Evolutionary conservation across 2,329 filamentous ascomycete genomes (phyloP), one percentile per base, ranked within the genome.

Genomic region (Grosmannia serpens): DNA sequence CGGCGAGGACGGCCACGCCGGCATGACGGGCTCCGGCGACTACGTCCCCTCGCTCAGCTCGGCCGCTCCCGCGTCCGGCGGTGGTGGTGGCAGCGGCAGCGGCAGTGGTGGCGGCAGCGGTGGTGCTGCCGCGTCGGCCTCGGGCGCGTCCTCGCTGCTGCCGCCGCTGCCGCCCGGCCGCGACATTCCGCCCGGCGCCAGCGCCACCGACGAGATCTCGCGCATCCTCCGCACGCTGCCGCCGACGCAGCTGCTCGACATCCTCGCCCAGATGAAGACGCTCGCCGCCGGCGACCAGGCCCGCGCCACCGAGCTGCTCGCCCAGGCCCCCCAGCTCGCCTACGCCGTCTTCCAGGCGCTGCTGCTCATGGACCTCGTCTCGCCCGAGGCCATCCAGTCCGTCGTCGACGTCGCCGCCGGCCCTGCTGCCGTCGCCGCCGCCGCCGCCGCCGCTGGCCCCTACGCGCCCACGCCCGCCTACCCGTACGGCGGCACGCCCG

Each of bases 281-380:
- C 78, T 97, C 15, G 89, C 89, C n/a, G 83, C 84, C 55, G 83
- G 80, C 27, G 91, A 97, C 65, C 91, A 92, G 2, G 79, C 81
- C 24, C 88, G 90, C 68, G 91, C 91, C 4, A 91, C 87, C 0
- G 89, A 95, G 68, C 83, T 97, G 47, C 82, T 99, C 49, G 81
- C 87, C 62, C 87, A 92, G 74, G 91, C 91, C 1, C 94, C 94
- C 0, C 94, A 99, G 73, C 84, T 99, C 51, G 85, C 89, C 5
- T 97, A 95, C 67, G 94, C 94, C 59, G 87, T 97, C 64, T 97
- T 97, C 74, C 92, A 97, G 73, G 88, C 91, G 27, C 81, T 97
- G 11, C 82, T 97, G 2, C 83, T 96, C 44, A 94, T 97, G 83
- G 90, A 91, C 52, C 84, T 97, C 11, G 90, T 97, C 58, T 92